Base-by-base conservation (phyloP, 2,329 filamentous ascomycete species). In the Parascedosporium putredinis region DNA sequence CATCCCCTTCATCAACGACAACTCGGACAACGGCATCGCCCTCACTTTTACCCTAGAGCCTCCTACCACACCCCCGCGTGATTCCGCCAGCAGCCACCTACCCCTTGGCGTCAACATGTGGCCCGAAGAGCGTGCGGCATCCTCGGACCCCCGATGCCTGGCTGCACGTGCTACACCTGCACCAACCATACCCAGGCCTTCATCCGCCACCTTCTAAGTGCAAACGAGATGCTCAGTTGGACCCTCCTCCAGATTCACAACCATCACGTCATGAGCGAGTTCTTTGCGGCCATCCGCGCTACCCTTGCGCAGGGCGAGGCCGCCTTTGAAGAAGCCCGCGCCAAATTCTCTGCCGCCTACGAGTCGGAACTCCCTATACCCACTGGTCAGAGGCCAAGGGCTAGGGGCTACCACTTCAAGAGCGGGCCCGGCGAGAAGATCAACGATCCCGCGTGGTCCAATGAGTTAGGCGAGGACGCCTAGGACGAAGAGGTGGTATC, bases 201-300 rank as follows among this genome's bases (percentile, higher is more conserved):
- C 65, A 61, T 98, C 31, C 84, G 89, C 55, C 93, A 98, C 64
- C 75, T 97, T 1, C 78, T 98, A 5, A 75, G 80, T 44, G 89
- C 93, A 1, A 94, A 90, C 61, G 93, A 98, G 66, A 97, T 98
- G 93, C 79, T 96, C 4, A 91, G 85, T 22, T 98, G 93, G 93
- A 86, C 84, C 0, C 74, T 98, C 6, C 73, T 98, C 6, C 91
- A 97, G 64, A 76, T 95, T 3, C 93, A 98, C 68, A 98, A 98
- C 63, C 83, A 94, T 62, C 75, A 82, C 53, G 68, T 85, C 6
- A 66, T 95, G 49, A 75, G 78, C 43, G 59, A 68, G 0, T 95
- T 97, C 69, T 95, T 97, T 64, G 64, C 70, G 0, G 76, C 73
- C 0, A 71, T 95, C 5, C 80, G 91, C 18, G 61, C 66, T 2